Evolutionary conservation across 306 rosid species (phyloP).

Genomic region (Fragaria iinumae): DNA sequence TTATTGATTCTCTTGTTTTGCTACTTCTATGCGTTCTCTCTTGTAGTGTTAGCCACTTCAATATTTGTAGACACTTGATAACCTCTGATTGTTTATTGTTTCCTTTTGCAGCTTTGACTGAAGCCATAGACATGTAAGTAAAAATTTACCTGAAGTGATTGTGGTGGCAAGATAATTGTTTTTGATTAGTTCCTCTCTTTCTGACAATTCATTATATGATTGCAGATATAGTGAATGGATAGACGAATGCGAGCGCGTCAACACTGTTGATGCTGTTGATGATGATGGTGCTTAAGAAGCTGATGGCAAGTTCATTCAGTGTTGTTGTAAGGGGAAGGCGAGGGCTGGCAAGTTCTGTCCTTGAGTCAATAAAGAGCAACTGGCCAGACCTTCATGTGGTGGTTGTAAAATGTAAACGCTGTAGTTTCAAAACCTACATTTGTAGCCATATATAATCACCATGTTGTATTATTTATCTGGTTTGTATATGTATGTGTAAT

Average conservation of each 20-base stretch:
- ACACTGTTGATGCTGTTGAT: slow-evolving; percentile 70
- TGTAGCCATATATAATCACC: not conserved
- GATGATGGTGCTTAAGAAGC: slow-evolving; percentile 55
- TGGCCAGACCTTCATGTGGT: not conserved
- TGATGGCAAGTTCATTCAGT: not conserved
- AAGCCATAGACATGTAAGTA: slow-evolving; percentile 86
- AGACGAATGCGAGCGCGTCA: slow-evolving; percentile 90
- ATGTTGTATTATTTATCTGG: not conserved
- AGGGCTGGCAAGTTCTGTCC: not conserved
- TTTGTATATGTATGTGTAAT: not conserved
- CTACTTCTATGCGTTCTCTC: not conserved
- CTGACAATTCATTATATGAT: slow-evolving; percentile 1
- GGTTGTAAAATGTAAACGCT: not conserved
- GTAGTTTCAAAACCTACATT: not conserved
- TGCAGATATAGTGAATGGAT: slow-evolving; percentile 95
- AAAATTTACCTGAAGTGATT: not conserved
- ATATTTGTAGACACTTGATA: not conserved
- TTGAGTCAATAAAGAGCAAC: slow-evolving; percentile 1
- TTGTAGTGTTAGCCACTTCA: not conserved
- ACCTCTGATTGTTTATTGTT: slow-evolving; percentile 13
- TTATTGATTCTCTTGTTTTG: not conserved
- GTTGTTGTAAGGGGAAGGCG: not conserved
- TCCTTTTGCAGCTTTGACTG: slow-evolving; percentile 67
- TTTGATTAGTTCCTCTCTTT: not conserved
- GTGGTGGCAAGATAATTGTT: not conserved